phyloP scores from a whole-genome alignment of 2,329 filamentous ascomycete species.

The Neopestalotiopsis clavispora region DNA sequence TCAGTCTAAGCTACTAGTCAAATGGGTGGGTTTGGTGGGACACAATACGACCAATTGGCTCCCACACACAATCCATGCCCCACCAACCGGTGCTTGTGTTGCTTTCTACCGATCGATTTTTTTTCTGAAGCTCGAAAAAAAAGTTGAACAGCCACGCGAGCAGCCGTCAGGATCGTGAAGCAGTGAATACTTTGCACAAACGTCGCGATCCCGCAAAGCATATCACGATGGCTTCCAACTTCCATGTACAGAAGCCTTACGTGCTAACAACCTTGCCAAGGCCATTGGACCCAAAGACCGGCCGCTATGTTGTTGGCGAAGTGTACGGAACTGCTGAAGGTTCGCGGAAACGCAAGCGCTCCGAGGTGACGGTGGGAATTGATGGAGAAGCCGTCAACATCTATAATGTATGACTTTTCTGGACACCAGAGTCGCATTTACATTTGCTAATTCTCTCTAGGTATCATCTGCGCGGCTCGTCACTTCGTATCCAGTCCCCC shows the following conservation, averaged over 20 bases:
- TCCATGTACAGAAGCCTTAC: slow-evolving; percentile 68
- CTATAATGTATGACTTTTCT: slow-evolving; percentile 55
- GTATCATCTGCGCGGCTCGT: slow-evolving; percentile 65
- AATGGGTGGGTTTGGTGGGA: not conserved
- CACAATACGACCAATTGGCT: slow-evolving; percentile 3
- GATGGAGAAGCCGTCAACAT: slow-evolving; percentile 70
- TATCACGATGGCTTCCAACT: slow-evolving; percentile 58
- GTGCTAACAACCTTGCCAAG: slow-evolving; percentile 64
- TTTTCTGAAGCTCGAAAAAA: slow-evolving; percentile 17
- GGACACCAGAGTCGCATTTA: not conserved
- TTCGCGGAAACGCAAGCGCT: slow-evolving; percentile 65
- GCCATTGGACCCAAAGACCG: slow-evolving; percentile 56
- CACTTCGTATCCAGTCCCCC: slow-evolving; percentile 70
- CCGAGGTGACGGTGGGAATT: slow-evolving; percentile 67
- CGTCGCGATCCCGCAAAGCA: not conserved
- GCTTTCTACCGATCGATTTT: slow-evolving; percentile 19
- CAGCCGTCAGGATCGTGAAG: not conserved
- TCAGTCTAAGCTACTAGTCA: not conserved
- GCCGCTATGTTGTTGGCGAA: slow-evolving; percentile 61
- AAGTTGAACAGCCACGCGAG: not conserved
- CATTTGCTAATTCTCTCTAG: slow-evolving; percentile 40
- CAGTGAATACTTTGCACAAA: not conserved
- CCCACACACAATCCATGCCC: not conserved
- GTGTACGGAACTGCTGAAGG: slow-evolving; percentile 64
- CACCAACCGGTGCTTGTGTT: slow-evolving; percentile 15